A percentile compares a stretch with the other conserved stretches of the same genome.
Evolutionary conservation across 768 basidiomycete genomes (phyloP).

Genomic region (Rhodotorula diobovata): DNA sequence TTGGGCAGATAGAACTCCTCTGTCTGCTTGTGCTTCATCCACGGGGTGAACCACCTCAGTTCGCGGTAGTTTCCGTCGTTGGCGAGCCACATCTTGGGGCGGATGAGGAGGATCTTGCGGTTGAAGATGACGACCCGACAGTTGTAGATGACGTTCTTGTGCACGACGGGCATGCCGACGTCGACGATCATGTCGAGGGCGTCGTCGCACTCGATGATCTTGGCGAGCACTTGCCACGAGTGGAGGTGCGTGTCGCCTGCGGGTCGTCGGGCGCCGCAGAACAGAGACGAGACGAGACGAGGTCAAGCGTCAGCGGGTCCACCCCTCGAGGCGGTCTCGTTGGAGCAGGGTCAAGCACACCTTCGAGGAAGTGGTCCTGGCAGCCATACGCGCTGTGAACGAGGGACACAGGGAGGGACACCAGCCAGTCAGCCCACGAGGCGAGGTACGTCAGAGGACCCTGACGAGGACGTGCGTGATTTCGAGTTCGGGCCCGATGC

Average conservation of each 20-base stretch:
- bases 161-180: constrained; percentile 93
- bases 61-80: constrained; percentile 96
- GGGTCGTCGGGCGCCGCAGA: too few species aligned
- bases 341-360: constrained; percentile 48
- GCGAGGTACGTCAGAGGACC: not conserved
- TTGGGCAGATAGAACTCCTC: constrained; percentile 90
- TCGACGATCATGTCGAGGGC: constrained; percentile 87
- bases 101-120: constrained; percentile 81
- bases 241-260: constrained; percentile 91
- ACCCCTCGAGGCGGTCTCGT: not conserved
- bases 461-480: constrained; percentile 62
- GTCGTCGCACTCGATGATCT: constrained; percentile 73
- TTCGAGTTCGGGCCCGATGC: constrained; percentile 95
- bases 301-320: not conserved
- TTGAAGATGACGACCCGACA: constrained; percentile 85
- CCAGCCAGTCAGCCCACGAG: not conserved
- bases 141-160: constrained; percentile 98
- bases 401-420: not conserved
- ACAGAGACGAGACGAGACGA: too few species aligned
- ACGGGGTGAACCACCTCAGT: constrained; percentile 86
- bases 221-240: constrained; percentile 96
- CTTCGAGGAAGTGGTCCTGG: constrained; percentile 94
- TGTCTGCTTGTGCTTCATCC: constrained; percentile 79
- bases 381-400: constrained; percentile 83
- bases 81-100: constrained; percentile 99